Conservation (phyloP, 148 eudicot genomes). For the Heliamphora exappendiculata region DNA sequence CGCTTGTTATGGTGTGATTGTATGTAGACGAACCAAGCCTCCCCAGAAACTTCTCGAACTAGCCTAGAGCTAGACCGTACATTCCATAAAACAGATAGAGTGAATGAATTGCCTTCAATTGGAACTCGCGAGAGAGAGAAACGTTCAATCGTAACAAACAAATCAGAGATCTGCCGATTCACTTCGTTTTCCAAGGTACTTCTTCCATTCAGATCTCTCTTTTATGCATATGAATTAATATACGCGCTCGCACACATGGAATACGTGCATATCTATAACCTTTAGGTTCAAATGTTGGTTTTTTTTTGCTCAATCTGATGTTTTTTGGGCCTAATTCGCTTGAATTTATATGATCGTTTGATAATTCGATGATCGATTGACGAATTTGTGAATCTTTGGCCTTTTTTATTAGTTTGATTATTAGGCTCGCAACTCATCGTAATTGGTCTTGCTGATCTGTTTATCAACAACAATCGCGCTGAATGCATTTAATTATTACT, state of each 20-base stretch:
- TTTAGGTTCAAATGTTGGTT: no score
- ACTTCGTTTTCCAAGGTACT: neutral
- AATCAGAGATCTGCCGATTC: neutral
- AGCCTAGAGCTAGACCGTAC: no score
- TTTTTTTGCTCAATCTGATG: neutral
- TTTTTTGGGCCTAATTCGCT: neutral
- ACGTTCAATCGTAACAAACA: neutral
- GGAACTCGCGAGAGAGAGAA: neutral
- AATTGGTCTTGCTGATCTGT: no score
- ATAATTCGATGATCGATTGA: neutral
- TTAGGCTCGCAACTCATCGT: no score
- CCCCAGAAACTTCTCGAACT: slow-evolving; percentile 4
- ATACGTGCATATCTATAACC: no score
- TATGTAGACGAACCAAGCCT: neutral
- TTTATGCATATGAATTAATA: neutral
- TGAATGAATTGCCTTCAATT: neutral
- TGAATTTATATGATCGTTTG: neutral
- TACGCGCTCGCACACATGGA: no score
- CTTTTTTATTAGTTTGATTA: neutral
- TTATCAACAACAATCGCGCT: neutral
- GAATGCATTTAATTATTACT: neutral
- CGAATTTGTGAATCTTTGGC: neutral
- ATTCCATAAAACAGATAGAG: neutral
- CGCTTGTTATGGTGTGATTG: neutral
- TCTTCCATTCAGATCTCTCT: neutral